These are phyloP conservation scores for Camelina laxa DNA, from an alignment of 345 rosid genomes.

Conservation along the genomic window DNA sequence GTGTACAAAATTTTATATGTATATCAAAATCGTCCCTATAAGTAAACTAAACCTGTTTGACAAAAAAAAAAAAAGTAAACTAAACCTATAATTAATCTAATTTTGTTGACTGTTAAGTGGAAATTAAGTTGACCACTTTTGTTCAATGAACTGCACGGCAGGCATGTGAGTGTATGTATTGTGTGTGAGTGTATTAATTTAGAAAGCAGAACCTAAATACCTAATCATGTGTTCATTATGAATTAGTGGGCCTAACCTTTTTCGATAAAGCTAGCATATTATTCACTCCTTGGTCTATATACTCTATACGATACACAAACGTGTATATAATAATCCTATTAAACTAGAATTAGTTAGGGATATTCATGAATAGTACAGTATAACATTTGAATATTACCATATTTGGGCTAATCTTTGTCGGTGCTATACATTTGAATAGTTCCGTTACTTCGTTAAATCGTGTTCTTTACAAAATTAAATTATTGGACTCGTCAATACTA, in stretches of 20 bases:
- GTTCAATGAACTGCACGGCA: not conserved
- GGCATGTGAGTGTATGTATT: not conserved
- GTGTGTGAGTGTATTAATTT: not conserved
- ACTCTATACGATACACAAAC: not conserved
- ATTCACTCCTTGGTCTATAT: not conserved
- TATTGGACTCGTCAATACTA: not conserved
- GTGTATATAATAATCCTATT: not conserved
- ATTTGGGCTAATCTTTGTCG: not conserved
- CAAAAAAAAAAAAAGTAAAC: too few relatives aligned
- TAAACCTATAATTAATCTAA: not conserved
- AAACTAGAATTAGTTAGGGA: not conserved
- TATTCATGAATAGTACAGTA: too few relatives aligned
- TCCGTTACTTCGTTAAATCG: not conserved
- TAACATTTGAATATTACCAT: not conserved
- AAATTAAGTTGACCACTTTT: conserved; percentile 19
- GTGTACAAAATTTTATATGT: too few relatives aligned
- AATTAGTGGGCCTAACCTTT: not conserved
- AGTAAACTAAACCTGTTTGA: too few relatives aligned
- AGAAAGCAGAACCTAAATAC: not conserved
- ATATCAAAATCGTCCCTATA: not conserved
- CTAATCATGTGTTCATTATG: conserved; percentile 26
- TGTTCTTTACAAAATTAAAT: not conserved
- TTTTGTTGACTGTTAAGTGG: conserved; percentile 4
- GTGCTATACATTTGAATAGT: too few relatives aligned
- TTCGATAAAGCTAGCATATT: not conserved